Evolutionary conservation across 441 rosid species (phyloP).

Genomic region (Croton setiger): DNA sequence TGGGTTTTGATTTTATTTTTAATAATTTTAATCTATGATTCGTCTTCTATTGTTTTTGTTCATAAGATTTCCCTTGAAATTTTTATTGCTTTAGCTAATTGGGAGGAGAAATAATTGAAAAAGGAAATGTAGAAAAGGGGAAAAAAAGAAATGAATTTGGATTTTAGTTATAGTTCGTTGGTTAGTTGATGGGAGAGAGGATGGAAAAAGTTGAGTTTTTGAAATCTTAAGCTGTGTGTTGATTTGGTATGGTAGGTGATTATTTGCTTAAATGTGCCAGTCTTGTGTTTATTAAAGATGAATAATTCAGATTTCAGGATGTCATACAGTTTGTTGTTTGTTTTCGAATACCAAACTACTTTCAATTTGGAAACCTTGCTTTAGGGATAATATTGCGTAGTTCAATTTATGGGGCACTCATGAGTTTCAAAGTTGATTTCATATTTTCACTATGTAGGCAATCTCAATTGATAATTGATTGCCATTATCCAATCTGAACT

Average conservation of each 20-base stretch:
- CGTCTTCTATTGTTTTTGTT: not conserved
- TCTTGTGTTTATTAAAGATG: not conserved
- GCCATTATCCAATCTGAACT: not conserved
- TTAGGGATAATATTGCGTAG: not conserved
- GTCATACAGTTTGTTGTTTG: not conserved
- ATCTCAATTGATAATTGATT: not conserved
- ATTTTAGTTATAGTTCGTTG: not conserved
- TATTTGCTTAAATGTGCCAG: too few species aligned
- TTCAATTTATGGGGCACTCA: not conserved
- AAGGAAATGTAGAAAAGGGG: not conserved
- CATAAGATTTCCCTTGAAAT: not conserved
- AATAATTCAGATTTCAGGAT: not conserved
- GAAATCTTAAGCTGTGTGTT: not conserved
- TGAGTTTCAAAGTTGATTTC: not conserved
- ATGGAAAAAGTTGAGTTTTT: not conserved
- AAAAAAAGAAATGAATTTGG: not conserved
- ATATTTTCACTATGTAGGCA: not conserved
- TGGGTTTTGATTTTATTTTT: slow-evolving; percentile 25
- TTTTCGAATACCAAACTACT: not conserved
- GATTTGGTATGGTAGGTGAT: not conserved
- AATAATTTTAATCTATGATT: not conserved
- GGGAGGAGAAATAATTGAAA: not conserved
- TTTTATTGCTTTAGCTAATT: not conserved
- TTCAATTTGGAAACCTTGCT: slow-evolving; percentile 9
- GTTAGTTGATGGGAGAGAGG: not conserved